phyloP scores from a whole-genome alignment of 2,329 filamentous ascomycete genomes.

The Emericellopsis atlantica region DNA sequence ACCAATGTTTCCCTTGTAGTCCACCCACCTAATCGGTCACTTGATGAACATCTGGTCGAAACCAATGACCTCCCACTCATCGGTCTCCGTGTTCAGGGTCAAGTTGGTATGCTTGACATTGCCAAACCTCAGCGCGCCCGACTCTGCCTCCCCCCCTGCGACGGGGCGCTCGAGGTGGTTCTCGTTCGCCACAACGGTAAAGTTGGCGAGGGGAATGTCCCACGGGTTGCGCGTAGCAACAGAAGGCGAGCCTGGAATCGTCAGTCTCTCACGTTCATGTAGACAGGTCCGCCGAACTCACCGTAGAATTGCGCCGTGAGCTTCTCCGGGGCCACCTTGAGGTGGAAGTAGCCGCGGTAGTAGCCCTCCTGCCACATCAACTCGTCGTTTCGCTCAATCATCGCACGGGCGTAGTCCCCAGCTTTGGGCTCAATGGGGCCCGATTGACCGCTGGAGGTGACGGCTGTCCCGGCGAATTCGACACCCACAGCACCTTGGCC shows the following conservation, averaged over 20 bases:
- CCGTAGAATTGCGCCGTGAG: constrained; percentile 56
- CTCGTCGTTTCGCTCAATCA: constrained; percentile 40
- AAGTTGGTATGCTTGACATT: constrained; percentile 33
- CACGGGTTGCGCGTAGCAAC: constrained; percentile 45
- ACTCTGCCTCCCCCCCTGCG: constrained; percentile 30
- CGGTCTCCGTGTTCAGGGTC: constrained; percentile 22
- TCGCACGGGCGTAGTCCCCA: constrained; percentile 33
- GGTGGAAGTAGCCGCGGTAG: constrained; percentile 61
- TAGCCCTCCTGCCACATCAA: constrained; percentile 64
- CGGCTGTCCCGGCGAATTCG: constrained; percentile 55
- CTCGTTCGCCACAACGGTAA: constrained; percentile 50
- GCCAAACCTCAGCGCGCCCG: constrained; percentile 40
- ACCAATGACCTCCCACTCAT: constrained; percentile 10
- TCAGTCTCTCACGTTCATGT: background rate
- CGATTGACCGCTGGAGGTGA: constrained; percentile 45
- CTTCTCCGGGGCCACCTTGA: constrained; percentile 42
- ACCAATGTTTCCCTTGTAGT: no score
- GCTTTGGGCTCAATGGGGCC: constrained; percentile 41
- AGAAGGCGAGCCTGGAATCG: constrained; percentile 29
- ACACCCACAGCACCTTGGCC: constrained; percentile 46
- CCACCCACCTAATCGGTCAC: no score
- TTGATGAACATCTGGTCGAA: constrained; percentile 10
- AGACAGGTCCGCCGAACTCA: constrained; percentile 9
- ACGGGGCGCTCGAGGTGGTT: constrained; percentile 39
- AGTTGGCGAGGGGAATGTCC: constrained; percentile 57